Percentiles rank a stretch among this genome's conserved stretches.
Conservation (phyloP, 2,329 filamentous ascomycete species). For the Coniochaeta pulveracea region DNA sequence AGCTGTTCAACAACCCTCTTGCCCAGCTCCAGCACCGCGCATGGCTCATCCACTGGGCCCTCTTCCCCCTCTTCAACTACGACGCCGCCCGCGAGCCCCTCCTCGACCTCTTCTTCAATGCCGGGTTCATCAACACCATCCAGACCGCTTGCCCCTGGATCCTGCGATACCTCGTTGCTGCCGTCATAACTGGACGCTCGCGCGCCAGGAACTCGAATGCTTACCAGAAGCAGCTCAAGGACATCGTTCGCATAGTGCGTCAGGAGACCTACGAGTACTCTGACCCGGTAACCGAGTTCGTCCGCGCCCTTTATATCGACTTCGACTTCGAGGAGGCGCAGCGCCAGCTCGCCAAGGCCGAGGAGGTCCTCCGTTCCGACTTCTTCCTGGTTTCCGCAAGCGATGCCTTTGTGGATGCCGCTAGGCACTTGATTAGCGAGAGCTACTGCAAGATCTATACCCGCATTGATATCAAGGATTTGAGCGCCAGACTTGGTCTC, state of each 20-base stretch:
- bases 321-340: conserved; percentile 98
- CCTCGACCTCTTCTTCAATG: conserved; percentile 94
- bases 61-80: conserved; percentile 99
- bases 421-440: conserved; percentile 93
- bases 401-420: conserved; percentile 86
- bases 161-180: conserved; percentile 82
- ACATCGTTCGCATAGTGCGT: conserved; percentile 86
- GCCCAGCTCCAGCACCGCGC: conserved; percentile 94
- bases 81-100: conserved; percentile 82
- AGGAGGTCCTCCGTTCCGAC: conserved; percentile 83
- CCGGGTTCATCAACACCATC: conserved; percentile 98
- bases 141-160: conserved; percentile 97
- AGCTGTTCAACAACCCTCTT: conserved; percentile 91
- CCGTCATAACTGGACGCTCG: conserved; percentile 86
- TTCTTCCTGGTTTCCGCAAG: conserved; percentile 86
- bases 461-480: conserved; percentile 94
- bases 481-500: conserved; percentile 82
- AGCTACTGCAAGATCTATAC: conserved; percentile 99
- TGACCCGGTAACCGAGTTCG: conserved; percentile 91
- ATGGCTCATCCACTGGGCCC: conserved; percentile 95
- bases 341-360: conserved; percentile 73
- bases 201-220: conserved; percentile 69
- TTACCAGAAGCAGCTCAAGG: conserved; percentile 98
- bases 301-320: conserved; percentile 88
- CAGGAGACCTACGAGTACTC: conserved; percentile 97